Conservation (phyloP, 1,139 yeast genomes). For the Pichia sp. region DNA sequence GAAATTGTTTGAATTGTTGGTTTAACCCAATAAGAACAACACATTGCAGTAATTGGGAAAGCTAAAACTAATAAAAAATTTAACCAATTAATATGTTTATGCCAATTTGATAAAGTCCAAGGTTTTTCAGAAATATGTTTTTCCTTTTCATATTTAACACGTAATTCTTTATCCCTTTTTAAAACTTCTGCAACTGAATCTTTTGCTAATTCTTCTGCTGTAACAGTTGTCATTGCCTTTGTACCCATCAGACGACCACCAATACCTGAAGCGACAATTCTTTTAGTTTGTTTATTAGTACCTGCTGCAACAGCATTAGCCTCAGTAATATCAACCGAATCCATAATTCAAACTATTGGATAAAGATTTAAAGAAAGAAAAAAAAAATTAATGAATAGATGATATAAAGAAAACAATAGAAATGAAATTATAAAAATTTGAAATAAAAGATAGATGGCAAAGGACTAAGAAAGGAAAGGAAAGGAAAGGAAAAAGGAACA, state of each 20-base stretch:
- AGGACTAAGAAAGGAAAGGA: neutral
- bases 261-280: slow-evolving; percentile 72
- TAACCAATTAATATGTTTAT: slow-evolving; percentile 87
- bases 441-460: no score
- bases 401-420: neutral
- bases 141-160: slow-evolving; percentile 39
- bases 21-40: slow-evolving; percentile 44
- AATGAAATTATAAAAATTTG: neutral
- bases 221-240: slow-evolving; percentile 57
- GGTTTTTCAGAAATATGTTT: slow-evolving; percentile 89
- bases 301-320: slow-evolving; percentile 91
- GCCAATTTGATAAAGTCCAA: slow-evolving; percentile 80
- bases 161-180: slow-evolving; percentile 51
- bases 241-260: slow-evolving; percentile 80
- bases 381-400: neutral
- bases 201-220: slow-evolving; percentile 55
- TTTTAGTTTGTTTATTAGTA: slow-evolving; percentile 58
- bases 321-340: slow-evolving; percentile 47
- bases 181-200: slow-evolving; percentile 46
- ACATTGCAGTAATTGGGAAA: slow-evolving; percentile 63
- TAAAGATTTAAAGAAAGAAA: neutral
- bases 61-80: slow-evolving; percentile 71
- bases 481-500: neutral
- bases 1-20: slow-evolving; percentile 55
- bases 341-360: slow-evolving; percentile 4